Conservation (phyloP, 1,284 basidiomycete genomes). For the Cutaneotrichosporon sp. region DNA sequence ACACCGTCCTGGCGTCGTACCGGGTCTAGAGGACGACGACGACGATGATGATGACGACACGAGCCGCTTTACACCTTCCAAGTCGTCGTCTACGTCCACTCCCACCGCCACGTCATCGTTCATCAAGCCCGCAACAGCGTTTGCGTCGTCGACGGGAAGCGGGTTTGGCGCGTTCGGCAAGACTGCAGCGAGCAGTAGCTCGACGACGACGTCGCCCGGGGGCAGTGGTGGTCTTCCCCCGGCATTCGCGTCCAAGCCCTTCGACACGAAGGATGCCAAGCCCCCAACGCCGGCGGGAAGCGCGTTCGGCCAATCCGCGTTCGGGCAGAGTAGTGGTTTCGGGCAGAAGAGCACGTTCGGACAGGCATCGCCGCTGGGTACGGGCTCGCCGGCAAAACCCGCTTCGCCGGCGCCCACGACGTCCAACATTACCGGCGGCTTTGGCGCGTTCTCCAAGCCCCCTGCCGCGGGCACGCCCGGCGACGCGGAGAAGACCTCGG, state of each 20-base stretch:
- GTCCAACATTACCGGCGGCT: slow-evolving; percentile 36
- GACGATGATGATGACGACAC: background rate
- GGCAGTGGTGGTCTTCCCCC: background rate
- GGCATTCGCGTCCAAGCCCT: background rate
- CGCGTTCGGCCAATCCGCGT: slow-evolving; percentile 12
- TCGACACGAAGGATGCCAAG: slow-evolving; percentile 2
- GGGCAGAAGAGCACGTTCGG: slow-evolving; percentile 19
- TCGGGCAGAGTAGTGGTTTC: slow-evolving; percentile 27
- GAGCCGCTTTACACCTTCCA: slow-evolving; percentile 16
- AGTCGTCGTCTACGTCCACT: slow-evolving; percentile 16
- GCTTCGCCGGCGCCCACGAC: background rate
- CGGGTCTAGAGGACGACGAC: slow-evolving; percentile 15
- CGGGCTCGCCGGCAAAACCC: no score
- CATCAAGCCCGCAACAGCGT: slow-evolving; percentile 43
- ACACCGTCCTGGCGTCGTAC: slow-evolving; percentile 8
- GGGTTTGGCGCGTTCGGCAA: slow-evolving; percentile 29
- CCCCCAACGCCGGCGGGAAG: background rate
- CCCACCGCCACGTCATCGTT: slow-evolving; percentile 24
- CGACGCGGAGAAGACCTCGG: background rate
- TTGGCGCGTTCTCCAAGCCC: slow-evolving; percentile 35
- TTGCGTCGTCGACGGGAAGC: slow-evolving; percentile 22
- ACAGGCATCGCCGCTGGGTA: background rate
- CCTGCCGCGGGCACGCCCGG: background rate
- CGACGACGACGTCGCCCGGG: background rate
- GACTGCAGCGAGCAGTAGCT: background rate